Conservation (phyloP, 768 basidiomycete species). For the Rhodotorula graminis region DNA sequence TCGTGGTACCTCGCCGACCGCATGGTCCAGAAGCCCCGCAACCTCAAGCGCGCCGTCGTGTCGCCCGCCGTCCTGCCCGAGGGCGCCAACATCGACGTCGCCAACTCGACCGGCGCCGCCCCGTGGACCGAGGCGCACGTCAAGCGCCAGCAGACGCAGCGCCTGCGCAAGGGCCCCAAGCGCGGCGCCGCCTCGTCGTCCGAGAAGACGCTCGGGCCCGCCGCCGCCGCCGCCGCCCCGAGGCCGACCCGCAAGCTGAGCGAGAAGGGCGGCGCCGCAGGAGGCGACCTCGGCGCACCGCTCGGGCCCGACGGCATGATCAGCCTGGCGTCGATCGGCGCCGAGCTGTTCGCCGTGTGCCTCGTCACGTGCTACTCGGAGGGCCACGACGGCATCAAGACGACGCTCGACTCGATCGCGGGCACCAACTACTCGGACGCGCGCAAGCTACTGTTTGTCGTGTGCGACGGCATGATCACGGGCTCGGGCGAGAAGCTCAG, state of each 20-base stretch:
- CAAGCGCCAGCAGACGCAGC: slow-evolving; percentile 47
- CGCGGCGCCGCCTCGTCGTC: neutral
- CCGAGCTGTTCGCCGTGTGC: slow-evolving; percentile 90
- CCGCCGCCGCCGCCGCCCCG: no score
- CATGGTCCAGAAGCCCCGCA: slow-evolving; percentile 70
- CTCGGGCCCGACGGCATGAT: slow-evolving; percentile 63
- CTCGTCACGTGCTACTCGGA: slow-evolving; percentile 98
- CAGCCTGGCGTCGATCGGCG: slow-evolving; percentile 82
- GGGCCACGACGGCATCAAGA: slow-evolving; percentile 83
- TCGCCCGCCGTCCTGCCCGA: slow-evolving; percentile 94
- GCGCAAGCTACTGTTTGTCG: slow-evolving; percentile 84
- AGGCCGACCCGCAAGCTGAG: neutral
- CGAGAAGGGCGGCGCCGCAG: slow-evolving; percentile 50
- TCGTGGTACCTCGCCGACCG: slow-evolving; percentile 88
- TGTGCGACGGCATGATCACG: slow-evolving; percentile 98
- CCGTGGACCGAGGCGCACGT: slow-evolving; percentile 70
- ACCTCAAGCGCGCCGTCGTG: slow-evolving; percentile 76
- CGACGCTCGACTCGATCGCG: slow-evolving; percentile 90
- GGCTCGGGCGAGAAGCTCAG: slow-evolving; percentile 92
- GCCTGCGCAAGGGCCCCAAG: slow-evolving; percentile 12
- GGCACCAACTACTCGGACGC: slow-evolving; percentile 83
- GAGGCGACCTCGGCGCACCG: slow-evolving; percentile 48
- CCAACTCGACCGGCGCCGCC: slow-evolving; percentile 85
- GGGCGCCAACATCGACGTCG: slow-evolving; percentile 88
- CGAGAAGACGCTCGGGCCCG: slow-evolving; percentile 12